Evolutionary conservation across 2,329 filamentous ascomycete species (phyloP), one percentile per base, ranked within the genome.

Genomic region (Diaporthe vexans): DNA sequence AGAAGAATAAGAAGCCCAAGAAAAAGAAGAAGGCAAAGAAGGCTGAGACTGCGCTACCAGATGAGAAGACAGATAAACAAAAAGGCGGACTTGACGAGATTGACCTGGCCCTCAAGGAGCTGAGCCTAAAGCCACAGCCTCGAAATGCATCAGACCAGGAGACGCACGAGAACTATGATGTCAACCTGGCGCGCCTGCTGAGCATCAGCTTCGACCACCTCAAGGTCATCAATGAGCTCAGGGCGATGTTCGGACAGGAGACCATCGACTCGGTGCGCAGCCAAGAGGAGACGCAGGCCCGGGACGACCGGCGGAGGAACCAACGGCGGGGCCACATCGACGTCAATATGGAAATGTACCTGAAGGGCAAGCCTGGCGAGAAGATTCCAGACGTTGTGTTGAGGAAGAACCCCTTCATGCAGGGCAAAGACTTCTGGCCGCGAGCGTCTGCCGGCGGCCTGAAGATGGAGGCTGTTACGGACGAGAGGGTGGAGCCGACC

Each of bases 201-300:
- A 81, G 84, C 40, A 86, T 90, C 78, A 88, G 89, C 78, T 90
- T 92, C 0, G 90, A 94, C 77, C 91, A 95, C 78, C 89, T 99
- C 15, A 95, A 96, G 81, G 94, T 94, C 10, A 88, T 93, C 48
- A 97, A 98, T 79, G 97, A 99, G 85, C 98, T 99, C 95, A 93
- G 88, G 68, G 86, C 84, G 40, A 82, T 91, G 3, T 91, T 88
- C 81, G 90, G 87, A 9, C 86, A 85, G 77, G 90, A 87, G 72
- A 89, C 85, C 79, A 93, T 88, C 82, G 90, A 86, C 79, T 88
- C 85, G 0, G 89, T 86, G 11, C 81, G 86, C 21, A 85, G 83
- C 9, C 88, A 90, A 74, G 87, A 90, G 73, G 84, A 85, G 65
- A 83, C 84, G 51, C 83, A 88, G 76, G 81, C 81, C 72, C 81